These are phyloP conservation scores for Trifolium pratense DNA, from an alignment of 306 rosid species.

Conservation along the genomic window DNA sequence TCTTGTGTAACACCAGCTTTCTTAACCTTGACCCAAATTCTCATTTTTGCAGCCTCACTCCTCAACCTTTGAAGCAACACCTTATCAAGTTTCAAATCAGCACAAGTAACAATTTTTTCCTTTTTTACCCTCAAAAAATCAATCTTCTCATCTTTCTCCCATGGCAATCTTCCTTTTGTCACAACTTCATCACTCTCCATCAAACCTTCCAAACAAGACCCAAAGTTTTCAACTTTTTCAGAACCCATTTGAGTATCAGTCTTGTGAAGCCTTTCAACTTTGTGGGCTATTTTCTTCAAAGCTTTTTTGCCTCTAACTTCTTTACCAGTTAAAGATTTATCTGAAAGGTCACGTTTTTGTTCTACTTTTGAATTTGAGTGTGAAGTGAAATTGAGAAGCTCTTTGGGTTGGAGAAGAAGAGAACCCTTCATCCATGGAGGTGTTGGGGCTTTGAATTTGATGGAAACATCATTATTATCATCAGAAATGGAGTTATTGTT, in stretches of 20 bases:
- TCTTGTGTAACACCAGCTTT: constrained; percentile 81
- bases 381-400: constrained; percentile 51
- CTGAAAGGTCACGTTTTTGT: constrained; percentile 40
- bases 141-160: constrained; percentile 72
- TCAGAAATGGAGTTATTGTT: constrained; percentile 37
- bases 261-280: constrained; percentile 55
- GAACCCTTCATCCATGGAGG: constrained; percentile 87
- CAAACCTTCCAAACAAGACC: constrained; percentile 48
- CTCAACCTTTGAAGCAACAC: constrained; percentile 69
- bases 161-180: constrained; percentile 62
- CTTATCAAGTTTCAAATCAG: constrained; percentile 66
- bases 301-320: constrained; percentile 58
- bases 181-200: constrained; percentile 37
- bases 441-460: constrained; percentile 67
- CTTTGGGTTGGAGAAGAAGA: constrained; percentile 60
- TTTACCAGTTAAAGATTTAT: constrained; percentile 47
- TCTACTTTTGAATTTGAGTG: constrained; percentile 40
- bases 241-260: constrained; percentile 39
- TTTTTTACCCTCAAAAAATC: constrained; percentile 52
- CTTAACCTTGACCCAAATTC: constrained; percentile 83
- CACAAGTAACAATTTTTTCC: constrained; percentile 53
- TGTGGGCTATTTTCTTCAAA: constrained; percentile 58
- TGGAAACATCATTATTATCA: constrained; percentile 8
- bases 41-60: constrained; percentile 64
- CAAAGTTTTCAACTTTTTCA: constrained; percentile 46